Base-by-base conservation (phyloP, 2,329 filamentous ascomycete species). In the Verticillium longisporum region DNA sequence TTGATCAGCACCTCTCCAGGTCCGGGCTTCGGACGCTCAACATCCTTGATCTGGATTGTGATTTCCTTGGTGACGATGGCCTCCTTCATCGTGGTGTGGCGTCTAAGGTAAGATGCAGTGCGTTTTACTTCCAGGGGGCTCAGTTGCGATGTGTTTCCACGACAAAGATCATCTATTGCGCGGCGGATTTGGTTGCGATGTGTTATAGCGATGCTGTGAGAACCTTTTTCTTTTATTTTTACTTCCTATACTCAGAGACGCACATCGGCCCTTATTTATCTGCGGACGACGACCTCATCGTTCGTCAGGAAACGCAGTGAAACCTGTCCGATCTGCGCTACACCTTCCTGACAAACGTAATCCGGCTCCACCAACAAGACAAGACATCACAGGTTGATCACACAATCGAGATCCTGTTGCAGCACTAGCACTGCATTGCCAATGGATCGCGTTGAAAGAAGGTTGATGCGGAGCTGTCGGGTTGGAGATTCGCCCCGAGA, bases 1-100 rank as follows among this genome's bases (percentile, higher is more conserved):
- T 63, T 65, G 64, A 69, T 56, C 55, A 69, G 63, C 32, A 69
- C 57, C 37, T 69, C 59, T 45, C 63, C 63, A 13, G 61, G 61
- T 1, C 62, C 61, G n/a, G 68, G 68, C 5, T 60, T 58, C 5
- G 64, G 64, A 26, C 64, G 26, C 31, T 63, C 57, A 1, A 60
- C 61, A 41, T 65, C 64, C 41, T 61, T 58, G 36, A 65, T 54
- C 11, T 62, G 36, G 59, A 65, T 62, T 0, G 62, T 55, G 7
- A 38, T 34, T 41, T 63, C 61, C 1, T 41, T n/a, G 32, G 61
- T 50, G 6, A 65, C 62, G 18, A 65, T 59, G 13, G 62, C 64
- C 60, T 64, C 64, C 45, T 65, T 64, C 62, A 65, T 65, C 9
- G 26, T 64, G 32, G 53, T 11, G 15, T 7, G 38, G 38, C 38